phyloP scores from a whole-genome alignment of 2,329 filamentous ascomycete genomes.

The Cercospora citrullina region DNA sequence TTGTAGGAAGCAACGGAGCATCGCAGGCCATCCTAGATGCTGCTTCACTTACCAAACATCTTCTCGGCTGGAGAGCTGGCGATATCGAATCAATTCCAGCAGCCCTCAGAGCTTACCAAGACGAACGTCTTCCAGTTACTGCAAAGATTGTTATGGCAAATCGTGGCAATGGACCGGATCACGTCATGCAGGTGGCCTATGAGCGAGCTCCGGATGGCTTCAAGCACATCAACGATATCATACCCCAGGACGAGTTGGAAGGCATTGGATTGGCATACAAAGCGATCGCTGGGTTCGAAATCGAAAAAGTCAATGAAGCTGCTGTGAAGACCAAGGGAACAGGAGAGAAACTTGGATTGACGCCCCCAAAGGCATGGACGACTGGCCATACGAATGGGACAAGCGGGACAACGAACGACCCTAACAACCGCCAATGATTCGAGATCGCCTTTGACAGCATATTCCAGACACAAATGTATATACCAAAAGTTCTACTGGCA shows the following conservation, averaged over 20 bases:
- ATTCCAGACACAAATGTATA: background rate
- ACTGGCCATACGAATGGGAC: background rate
- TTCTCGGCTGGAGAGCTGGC: conserved; percentile 31
- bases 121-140: conserved; percentile 45
- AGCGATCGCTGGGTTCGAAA: conserved; percentile 49
- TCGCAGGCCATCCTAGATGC: conserved; percentile 50
- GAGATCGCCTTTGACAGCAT: background rate
- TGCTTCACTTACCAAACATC: conserved; percentile 41
- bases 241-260: conserved; percentile 31
- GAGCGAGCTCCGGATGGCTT: conserved; percentile 48
- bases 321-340: conserved; percentile 40
- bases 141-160: conserved; percentile 51
- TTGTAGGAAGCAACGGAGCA: conserved; percentile 43
- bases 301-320: conserved; percentile 47
- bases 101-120: conserved; percentile 45
- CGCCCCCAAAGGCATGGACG: conserved; percentile 21
- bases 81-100: conserved; percentile 31
- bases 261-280: conserved; percentile 37
- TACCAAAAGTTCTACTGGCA: background rate
- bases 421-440: conserved; percentile 1
- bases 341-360: conserved; percentile 31
- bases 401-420: background rate
- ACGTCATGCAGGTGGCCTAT: conserved; percentile 49
- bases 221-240: conserved; percentile 42
- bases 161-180: conserved; percentile 49